Percentiles rank a stretch among this genome's conserved stretches.
Evolutionary conservation across 2,329 filamentous ascomycete species (phyloP).

Genomic region (Colletotrichum spinosum): DNA sequence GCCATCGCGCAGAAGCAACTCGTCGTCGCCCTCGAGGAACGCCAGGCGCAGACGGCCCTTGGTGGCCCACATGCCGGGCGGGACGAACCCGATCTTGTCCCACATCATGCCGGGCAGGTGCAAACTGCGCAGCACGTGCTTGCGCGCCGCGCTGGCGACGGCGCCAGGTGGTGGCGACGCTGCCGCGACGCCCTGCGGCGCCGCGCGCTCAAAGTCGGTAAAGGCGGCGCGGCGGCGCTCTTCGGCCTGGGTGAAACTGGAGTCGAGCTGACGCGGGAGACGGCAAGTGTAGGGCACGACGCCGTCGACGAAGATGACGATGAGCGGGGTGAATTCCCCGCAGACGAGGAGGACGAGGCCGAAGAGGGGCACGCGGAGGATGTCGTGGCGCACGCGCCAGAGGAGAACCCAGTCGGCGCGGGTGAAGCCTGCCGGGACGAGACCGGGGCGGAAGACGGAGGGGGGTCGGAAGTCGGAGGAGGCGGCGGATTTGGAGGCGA

Average conservation of each 20-base stretch:
- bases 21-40: constrained; percentile 79
- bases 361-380: constrained; percentile 83
- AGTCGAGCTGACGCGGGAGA: constrained; percentile 78
- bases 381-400: constrained; percentile 75
- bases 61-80: constrained; percentile 63
- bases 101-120: constrained; percentile 60
- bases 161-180: not conserved
- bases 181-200: constrained; percentile 50
- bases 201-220: constrained; percentile 50
- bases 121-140: constrained; percentile 56
- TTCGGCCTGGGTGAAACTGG: constrained; percentile 67
- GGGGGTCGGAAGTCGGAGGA: constrained; percentile 70
- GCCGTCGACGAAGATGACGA: constrained; percentile 77
- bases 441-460: constrained; percentile 49
- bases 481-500: constrained; percentile 54
- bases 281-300: constrained; percentile 86
- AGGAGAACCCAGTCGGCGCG: constrained; percentile 79
- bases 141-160: constrained; percentile 41
- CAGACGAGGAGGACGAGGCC: constrained; percentile 79
- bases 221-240: constrained; percentile 63
- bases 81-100: constrained; percentile 62
- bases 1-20: constrained; percentile 72
- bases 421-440: constrained; percentile 55
- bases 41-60: constrained; percentile 66
- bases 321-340: constrained; percentile 87